Conservation (phyloP, 2,329 filamentous ascomycete species). For the Tolypocladium album region DNA sequence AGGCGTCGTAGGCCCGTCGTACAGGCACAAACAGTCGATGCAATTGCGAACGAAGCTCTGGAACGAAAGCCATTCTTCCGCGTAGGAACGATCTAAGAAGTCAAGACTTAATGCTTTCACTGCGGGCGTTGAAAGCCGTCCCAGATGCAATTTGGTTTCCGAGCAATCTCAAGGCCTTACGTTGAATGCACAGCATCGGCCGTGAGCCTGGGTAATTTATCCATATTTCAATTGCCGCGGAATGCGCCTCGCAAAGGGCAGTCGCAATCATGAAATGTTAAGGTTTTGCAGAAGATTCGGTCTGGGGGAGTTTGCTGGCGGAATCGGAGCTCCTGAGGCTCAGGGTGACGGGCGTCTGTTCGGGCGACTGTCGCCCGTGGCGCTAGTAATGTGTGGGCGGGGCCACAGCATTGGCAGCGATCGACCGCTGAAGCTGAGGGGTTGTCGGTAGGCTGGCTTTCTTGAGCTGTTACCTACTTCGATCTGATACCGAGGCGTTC, state of each 20-base stretch:
- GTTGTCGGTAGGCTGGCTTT: too few species aligned
- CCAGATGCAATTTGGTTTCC: too few species aligned
- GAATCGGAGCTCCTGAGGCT: not conserved
- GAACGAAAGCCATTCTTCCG: not conserved
- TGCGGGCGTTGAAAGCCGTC: too few species aligned
- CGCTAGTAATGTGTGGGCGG: not conserved
- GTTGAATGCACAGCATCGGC: too few species aligned
- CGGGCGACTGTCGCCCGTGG: constrained; percentile 2
- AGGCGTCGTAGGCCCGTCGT: not conserved
- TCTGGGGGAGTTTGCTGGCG: not conserved
- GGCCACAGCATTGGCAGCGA: not conserved
- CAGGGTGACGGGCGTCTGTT: not conserved
- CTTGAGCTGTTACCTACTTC: too few species aligned
- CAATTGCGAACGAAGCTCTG: not conserved
- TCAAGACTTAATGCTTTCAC: not conserved
- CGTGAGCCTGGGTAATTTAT: too few species aligned
- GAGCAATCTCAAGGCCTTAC: too few species aligned
- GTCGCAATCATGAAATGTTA: not conserved
- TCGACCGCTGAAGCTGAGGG: not conserved
- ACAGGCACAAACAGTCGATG: not conserved
- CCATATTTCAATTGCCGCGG: too few species aligned
- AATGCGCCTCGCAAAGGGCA: too few species aligned
- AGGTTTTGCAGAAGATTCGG: not conserved
- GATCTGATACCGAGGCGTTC: too few species aligned
- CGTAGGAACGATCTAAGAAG: not conserved